Evolutionary conservation across 371 early-diverging fungal species (phyloP).

Genomic region (Parasitella parasitica): DNA sequence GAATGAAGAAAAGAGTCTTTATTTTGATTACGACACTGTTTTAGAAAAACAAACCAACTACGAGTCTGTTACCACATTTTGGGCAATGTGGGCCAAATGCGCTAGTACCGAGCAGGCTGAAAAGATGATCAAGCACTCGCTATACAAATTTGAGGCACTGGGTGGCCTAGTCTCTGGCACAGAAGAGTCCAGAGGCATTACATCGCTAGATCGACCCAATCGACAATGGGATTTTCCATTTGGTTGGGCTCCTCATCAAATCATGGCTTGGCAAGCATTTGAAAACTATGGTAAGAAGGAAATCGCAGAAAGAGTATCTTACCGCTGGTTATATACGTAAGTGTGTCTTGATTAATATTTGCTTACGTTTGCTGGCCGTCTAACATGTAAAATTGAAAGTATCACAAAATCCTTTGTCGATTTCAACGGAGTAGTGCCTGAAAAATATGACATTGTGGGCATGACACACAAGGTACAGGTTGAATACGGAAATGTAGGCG

Average conservation of each 20-base stretch:
- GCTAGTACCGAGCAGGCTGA: conserved; percentile 61
- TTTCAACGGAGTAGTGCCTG: conserved; percentile 94
- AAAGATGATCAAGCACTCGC: conserved; percentile 39
- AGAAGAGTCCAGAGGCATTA: conserved; percentile 74
- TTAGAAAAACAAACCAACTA: conserved; percentile 47
- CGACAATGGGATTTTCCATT: conserved; percentile 95
- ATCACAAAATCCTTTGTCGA: conserved; percentile 91
- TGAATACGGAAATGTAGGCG: conserved; percentile 92
- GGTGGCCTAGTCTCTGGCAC: conserved; percentile 88
- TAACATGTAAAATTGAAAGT: conserved; percentile 13
- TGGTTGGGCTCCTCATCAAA: conserved; percentile 98
- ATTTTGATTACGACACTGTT: conserved; percentile 60
- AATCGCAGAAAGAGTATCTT: conserved; percentile 78
- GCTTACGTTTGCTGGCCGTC: not conserved
- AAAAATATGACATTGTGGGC: conserved; percentile 90
- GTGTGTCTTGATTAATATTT: not conserved
- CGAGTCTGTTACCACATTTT: conserved; percentile 71
- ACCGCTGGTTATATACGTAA: conserved; percentile 90
- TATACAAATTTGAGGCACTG: conserved; percentile 73
- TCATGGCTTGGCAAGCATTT: conserved; percentile 90
- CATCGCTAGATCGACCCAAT: conserved; percentile 79
- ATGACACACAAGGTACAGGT: conserved; percentile 88
- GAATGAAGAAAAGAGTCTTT: conserved; percentile 50
- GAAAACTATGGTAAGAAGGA: conserved; percentile 73
- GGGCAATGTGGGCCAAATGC: conserved; percentile 70